Base-by-base conservation (phyloP, 2,329 filamentous ascomycete species). In the Byssochlamys sp. region DNA sequence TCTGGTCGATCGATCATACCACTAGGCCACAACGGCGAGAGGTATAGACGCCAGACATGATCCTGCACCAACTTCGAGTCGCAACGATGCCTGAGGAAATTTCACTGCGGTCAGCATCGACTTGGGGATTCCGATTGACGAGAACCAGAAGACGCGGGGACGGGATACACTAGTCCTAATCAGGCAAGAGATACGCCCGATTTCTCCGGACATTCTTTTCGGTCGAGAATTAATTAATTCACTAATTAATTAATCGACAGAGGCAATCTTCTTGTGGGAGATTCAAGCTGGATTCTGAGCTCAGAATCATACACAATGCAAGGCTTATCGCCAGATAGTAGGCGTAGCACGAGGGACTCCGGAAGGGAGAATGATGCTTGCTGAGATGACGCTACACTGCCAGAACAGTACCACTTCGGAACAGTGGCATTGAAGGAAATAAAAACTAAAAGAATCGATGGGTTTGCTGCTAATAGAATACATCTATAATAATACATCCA, bases 141-240 rank as follows among this genome's bases (percentile, higher is more conserved):
- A 45, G n/a, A 19, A 45, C 35, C 35, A n/a, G 14, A 45, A 19
- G 14, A 19, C 19, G 39, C 39, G 39, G 39, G 39, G 39, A 45
- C 39, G 35, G 35, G 7, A 31, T 2, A 14, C 54, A 49, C 57
- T 57, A 57, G 19, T 28, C 52, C 57, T 12, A 9, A 57, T 48
- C 52, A 12, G 51, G 51, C 24, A 51, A 35, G 49, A 59, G 25
- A 39, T 57, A 50, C 54, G 55, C 57, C 29, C 33, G 27, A 55
- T 52, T 45, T 45, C 39, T 39, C 12, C 5, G n/a, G 39, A 45
- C 19, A 19, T 45, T 7, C n/a, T 45, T 45, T 45, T 7, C 29
- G 29, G 29, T 31, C 29, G 19, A 19, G 19, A 31, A 31, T 31
- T 31, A 10, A n/a, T n/a, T 19, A 9, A 45, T 45, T n/a, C n/a